These are phyloP conservation scores for Erythrobasidium hasegawianum DNA, from an alignment of 1,284 basidiomycete genomes.

Conservation along the genomic window DNA sequence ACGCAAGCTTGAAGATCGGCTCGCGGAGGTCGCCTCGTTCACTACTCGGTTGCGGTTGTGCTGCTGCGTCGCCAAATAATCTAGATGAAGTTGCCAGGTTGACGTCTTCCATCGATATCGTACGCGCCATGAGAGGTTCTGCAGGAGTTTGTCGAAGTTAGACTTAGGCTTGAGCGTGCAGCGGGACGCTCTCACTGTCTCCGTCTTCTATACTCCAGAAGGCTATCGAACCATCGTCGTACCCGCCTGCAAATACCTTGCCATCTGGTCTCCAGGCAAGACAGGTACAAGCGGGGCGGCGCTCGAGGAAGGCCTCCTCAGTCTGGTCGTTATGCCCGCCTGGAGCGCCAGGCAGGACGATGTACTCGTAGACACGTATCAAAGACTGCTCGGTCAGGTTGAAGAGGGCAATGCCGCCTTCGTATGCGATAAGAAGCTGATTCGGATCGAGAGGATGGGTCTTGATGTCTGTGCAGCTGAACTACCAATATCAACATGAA, in stretches of 20 bases:
- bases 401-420: constrained; percentile 69
- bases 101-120: constrained; percentile 57
- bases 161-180: too few relatives aligned
- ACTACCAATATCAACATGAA: too few relatives aligned
- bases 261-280: constrained; percentile 63
- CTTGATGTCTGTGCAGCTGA: constrained; percentile 58
- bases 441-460: constrained; percentile 78
- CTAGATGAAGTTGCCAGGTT: constrained; percentile 52
- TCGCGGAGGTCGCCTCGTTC: constrained; percentile 55
- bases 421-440: constrained; percentile 73
- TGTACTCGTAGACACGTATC: constrained; percentile 61
- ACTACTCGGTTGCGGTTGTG: constrained; percentile 40
- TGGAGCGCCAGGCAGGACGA: constrained; percentile 67
- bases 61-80: constrained; percentile 49
- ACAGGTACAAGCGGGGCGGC: constrained; percentile 67
- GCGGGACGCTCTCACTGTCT: constrained; percentile 53
- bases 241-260: constrained; percentile 59
- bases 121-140: constrained; percentile 68
- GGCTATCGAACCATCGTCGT: constrained; percentile 79
- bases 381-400: constrained; percentile 66
- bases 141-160: not conserved
- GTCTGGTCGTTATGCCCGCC: constrained; percentile 65
- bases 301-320: constrained; percentile 61
- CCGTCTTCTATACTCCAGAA: constrained; percentile 83
- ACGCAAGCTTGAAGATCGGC: constrained; percentile 82